Base-by-base conservation (phyloP, 2,329 filamentous ascomycete genomes). In the Mariannaea elegans region DNA sequence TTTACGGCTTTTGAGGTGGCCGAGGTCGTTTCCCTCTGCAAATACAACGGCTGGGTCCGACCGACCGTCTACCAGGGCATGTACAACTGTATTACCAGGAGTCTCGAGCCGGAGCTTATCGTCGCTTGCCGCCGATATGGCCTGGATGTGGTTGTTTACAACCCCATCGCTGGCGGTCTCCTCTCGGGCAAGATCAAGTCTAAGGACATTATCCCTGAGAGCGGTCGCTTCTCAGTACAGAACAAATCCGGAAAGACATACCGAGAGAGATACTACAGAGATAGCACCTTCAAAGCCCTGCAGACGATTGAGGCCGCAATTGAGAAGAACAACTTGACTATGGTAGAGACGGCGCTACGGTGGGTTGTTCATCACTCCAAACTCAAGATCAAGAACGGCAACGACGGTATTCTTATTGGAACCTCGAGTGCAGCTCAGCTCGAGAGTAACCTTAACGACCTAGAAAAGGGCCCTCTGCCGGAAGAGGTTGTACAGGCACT, bases 1-100 rank as follows among this genome's bases (percentile, higher is more conserved):
- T 97, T 89, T 74, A 91, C 93, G 0, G 89, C 93, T 0, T 95
- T 90, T 72, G 93, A 97, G 74, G 91, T 97, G 9, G 93, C 93
- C 0, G 93, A 97, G 77, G 86, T 96, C 9, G 90, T 90, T 57
- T 85, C 92, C 75, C 89, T 88, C 36, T 94, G 91, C 81, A 90
- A 90, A 68, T 87, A 90, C 77, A 89, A 91, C 70, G 86, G 86
- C 62, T 96, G 91, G 91, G 90, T 96, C 14, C 85, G 89, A 36
- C 93, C 93, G 1, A 93, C 90, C 1, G 87, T 96, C 56, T 97
- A 92, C 76, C 92, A 95, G 76, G 93, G 84, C 69, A 94, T 96
- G 91, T 94, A 94, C 77, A 94, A 94, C 75, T 87, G 85, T 57
- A 91, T 94, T 66, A 92, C 88, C 19, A 87, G 92, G 51, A 86